Conservation (phyloP, 805 yeast genomes). For the Peterozyma xylosa region DNA sequence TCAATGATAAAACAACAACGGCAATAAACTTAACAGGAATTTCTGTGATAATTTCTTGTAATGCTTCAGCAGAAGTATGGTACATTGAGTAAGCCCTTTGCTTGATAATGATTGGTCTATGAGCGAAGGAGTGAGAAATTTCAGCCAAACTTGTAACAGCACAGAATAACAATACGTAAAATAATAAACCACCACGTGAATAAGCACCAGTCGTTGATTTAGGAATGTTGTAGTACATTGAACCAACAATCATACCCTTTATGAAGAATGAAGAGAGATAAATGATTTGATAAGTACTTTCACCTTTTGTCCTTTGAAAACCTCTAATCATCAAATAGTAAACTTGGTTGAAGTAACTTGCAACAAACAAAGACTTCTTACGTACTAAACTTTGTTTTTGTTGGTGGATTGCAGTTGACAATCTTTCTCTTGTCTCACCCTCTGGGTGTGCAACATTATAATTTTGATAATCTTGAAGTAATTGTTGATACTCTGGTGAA, state of each 20-base stretch:
- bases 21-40: constrained; percentile 52
- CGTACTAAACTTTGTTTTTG: constrained; percentile 41
- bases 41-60: constrained; percentile 53
- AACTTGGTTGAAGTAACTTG: no score
- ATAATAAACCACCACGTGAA: constrained; percentile 56
- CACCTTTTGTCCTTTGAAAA: constrained; percentile 33
- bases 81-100: constrained; percentile 67
- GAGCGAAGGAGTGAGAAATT: constrained; percentile 33
- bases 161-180: constrained; percentile 49
- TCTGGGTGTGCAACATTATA: constrained; percentile 15
- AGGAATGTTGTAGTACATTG: constrained; percentile 51
- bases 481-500: constrained; percentile 32
- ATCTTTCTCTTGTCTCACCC: constrained; percentile 29
- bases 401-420: constrained; percentile 36
- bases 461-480: constrained; percentile 13
- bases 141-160: constrained; percentile 41
- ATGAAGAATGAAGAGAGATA: constrained; percentile 42
- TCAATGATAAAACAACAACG: constrained; percentile 35
- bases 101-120: constrained; percentile 56
- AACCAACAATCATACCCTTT: constrained; percentile 54
- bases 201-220: constrained; percentile 47
- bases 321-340: constrained; percentile 10
- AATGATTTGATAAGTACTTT: constrained; percentile 32
- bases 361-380: constrained; percentile 11
- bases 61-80: constrained; percentile 66